Evolutionary conservation across 768 basidiomycete species (phyloP), one percentile per base, ranked within the genome.

Genomic region (Melanogaster broomeanus): DNA sequence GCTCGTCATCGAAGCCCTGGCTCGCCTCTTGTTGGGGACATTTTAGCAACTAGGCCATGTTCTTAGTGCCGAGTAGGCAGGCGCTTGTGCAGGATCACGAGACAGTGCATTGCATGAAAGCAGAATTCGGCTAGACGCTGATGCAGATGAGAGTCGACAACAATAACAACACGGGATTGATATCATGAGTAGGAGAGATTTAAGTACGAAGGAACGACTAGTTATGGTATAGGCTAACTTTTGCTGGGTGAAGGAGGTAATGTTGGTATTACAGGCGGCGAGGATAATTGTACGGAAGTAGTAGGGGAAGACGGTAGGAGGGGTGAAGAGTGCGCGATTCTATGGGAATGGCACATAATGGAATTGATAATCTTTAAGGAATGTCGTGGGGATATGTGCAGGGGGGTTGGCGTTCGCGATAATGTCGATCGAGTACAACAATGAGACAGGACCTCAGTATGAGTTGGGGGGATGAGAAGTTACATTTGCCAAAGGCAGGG

Each of bases 331-430:
- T 6, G 12, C 16, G 18, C 45, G 38, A 21, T 44, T 45, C n/a
- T 48, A 54, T 52, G 51, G 42, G 10, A 39, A 18, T 25, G 35
- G 21, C 16, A 40, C 15, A 33, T 42, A 37, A 45, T 30, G 10
- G 27, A 45, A 56, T n/a, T n/a, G n/a, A 43, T 50, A 45, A 34
- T 41, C 40, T 54, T 45, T 22, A 63, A 53, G 21, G 61, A 54
- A 42, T 41, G 58, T 13, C 49, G 19, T 16, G 42, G 28, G 43
- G 33, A 16, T 52, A 52, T 35, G 38, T 54, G 56, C 64, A 53
- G 38, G 37, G 31, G 31, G 19, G 52, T 42, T 34, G 43, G 28
- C 34, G 39, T 2, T 44, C 52, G 49, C 42, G 39, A 31, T 40
- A 51, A 43, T n/a, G 25, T 52, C 16, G 38, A 37, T 22, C 22